Evolutionary conservation across 2,329 filamentous ascomycete genomes (phyloP).

Genomic region (Cladophialophora exuberans): DNA sequence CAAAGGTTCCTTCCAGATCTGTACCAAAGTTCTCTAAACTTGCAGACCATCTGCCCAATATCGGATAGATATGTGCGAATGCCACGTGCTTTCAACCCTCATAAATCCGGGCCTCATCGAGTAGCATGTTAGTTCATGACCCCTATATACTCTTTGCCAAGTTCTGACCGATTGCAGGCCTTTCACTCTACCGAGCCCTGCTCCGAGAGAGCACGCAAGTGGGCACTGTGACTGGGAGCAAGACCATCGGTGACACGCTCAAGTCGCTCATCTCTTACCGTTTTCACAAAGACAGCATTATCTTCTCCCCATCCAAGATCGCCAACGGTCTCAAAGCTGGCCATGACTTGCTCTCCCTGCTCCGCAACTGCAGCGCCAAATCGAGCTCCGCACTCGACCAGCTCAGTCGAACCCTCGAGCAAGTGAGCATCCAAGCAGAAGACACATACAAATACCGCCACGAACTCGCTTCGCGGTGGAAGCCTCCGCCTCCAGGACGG

Average conservation of each 20-base stretch:
- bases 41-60: no score
- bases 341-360: constrained; percentile 39
- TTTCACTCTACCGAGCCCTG: constrained; percentile 50
- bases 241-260: constrained; percentile 29
- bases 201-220: constrained; percentile 46
- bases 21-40: no score
- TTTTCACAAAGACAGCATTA: constrained; percentile 43
- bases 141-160: not conserved
- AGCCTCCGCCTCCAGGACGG: constrained; percentile 11
- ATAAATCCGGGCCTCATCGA: constrained; percentile 45
- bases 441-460: constrained; percentile 2
- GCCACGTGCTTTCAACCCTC: constrained; percentile 42
- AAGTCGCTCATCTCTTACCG: constrained; percentile 40
- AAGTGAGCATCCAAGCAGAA: constrained; percentile 13
- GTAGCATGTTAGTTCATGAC: constrained; percentile 44
- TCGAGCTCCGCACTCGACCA: constrained; percentile 12
- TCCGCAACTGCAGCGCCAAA: constrained; percentile 18
- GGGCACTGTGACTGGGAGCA: constrained; percentile 26
- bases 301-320: constrained; percentile 45
- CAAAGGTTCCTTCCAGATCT: no score
- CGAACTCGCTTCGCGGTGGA: constrained; percentile 15
- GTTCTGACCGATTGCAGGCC: constrained; percentile 36
- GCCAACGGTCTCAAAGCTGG: constrained; percentile 46
- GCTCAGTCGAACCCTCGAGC: constrained; percentile 20
- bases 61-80: constrained; percentile 36